Conservation (phyloP, 805 yeast species). For the Pichia scutulata region DNA sequence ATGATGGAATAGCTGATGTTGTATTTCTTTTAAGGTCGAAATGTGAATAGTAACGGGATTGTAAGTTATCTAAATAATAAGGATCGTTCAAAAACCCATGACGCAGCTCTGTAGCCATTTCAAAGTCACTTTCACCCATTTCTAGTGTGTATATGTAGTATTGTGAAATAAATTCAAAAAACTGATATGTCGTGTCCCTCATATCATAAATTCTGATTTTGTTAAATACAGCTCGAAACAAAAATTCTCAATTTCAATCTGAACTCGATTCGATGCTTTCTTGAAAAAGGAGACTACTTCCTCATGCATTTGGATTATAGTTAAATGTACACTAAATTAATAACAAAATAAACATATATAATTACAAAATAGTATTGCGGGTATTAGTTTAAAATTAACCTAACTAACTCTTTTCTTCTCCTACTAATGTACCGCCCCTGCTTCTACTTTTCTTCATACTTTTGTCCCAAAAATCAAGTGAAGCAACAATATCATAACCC, state of each 20-base stretch:
- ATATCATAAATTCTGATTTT: too few species aligned
- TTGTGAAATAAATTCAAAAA: neutral
- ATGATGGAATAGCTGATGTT: slow-evolving; percentile 74
- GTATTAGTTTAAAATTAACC: neutral
- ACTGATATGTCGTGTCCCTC: too few species aligned
- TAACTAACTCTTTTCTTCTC: neutral
- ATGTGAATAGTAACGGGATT: slow-evolving; percentile 38
- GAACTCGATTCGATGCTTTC: neutral
- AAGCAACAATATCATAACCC: slow-evolving; percentile 88
- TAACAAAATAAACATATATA: too few species aligned
- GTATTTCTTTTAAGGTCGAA: slow-evolving; percentile 89
- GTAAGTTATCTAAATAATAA: slow-evolving; percentile 22
- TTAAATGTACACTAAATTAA: neutral
- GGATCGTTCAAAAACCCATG: slow-evolving; percentile 29
- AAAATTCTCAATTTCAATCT: neutral
- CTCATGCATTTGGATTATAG: neutral
- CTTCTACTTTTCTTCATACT: slow-evolving; percentile 21
- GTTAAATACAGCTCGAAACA: neutral
- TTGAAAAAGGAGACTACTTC: neutral
- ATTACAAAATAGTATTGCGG: neutral
- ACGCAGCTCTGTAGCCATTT: slow-evolving; percentile 19
- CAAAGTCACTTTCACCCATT: neutral
- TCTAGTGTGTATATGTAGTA: neutral
- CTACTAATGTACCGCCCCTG: slow-evolving; percentile 3
- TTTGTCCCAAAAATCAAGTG: slow-evolving; percentile 79